These are phyloP conservation scores for Tricholoma terreum DNA, from an alignment of 768 basidiomycete genomes.

Conservation along the genomic window DNA sequence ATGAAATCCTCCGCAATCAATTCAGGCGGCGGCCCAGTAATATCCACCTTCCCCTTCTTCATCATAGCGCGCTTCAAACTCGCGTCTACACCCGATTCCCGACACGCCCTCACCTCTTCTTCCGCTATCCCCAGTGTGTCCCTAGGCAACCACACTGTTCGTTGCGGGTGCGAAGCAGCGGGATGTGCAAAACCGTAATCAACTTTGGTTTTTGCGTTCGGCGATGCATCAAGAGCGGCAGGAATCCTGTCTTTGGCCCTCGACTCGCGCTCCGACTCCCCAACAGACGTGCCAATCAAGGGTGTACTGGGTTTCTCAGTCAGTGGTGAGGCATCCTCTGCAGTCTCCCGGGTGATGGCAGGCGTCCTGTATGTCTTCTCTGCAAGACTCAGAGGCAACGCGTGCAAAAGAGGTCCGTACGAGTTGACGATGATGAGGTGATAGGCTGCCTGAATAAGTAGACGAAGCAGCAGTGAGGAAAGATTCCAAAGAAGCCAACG, in stretches of 20 bases:
- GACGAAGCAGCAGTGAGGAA: background rate
- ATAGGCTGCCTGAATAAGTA: conserved; percentile 55
- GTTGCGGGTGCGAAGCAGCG: conserved; percentile 68
- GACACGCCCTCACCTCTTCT: conserved; percentile 59
- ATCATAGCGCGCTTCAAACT: conserved; percentile 50
- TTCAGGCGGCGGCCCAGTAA: conserved; percentile 39
- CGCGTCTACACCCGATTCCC: conserved; percentile 48
- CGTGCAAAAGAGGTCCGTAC: conserved; percentile 71
- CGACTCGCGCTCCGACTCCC: conserved; percentile 2
- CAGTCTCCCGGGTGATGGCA: background rate
- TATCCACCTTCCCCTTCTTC: conserved; percentile 57
- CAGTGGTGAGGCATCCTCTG: background rate
- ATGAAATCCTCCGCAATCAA: conserved; percentile 8
- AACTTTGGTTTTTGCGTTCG: conserved; percentile 25
- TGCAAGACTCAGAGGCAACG: conserved; percentile 77
- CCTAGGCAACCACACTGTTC: conserved; percentile 80
- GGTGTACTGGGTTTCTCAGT: background rate
- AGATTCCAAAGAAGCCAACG: background rate
- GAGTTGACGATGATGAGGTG: conserved; percentile 74
- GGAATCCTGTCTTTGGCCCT: conserved; percentile 8
- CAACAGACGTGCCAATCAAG: background rate
- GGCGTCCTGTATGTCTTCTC: conserved; percentile 54
- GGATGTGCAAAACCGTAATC: conserved; percentile 86
- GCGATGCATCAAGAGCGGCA: conserved; percentile 2
- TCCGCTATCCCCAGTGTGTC: conserved; percentile 65